Evolutionary conservation across 768 basidiomycete species (phyloP).

Genomic region (Lactifluus pinguis): DNA sequence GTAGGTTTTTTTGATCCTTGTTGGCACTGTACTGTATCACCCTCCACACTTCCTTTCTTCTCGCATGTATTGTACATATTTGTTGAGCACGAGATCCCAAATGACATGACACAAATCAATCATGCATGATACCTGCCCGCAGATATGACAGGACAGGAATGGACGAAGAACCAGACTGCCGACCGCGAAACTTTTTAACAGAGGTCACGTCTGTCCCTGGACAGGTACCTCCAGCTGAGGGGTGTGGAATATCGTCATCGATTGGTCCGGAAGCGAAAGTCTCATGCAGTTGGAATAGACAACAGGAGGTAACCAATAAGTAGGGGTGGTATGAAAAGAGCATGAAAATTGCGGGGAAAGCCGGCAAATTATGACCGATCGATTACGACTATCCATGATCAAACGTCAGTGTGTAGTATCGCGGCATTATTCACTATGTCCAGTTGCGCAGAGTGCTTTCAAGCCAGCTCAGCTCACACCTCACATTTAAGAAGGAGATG

Average conservation of each 20-base stretch:
- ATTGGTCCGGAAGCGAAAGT: not conserved
- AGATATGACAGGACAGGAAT: not conserved
- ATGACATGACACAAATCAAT: not conserved
- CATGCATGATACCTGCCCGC: not conserved
- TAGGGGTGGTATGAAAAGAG: not conserved
- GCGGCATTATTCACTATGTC: too few relatives aligned
- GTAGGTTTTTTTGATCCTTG: not conserved
- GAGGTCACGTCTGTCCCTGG: not conserved
- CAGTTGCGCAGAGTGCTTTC: too few relatives aligned
- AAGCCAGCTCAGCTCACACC: too few relatives aligned
- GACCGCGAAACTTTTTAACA: not conserved
- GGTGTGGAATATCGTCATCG: not conserved
- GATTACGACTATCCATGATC: too few relatives aligned
- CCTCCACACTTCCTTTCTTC: not conserved
- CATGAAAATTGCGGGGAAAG: too few relatives aligned
- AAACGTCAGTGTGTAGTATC: too few relatives aligned
- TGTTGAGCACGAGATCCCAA: not conserved
- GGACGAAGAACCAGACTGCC: not conserved
- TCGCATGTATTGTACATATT: not conserved
- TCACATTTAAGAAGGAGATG: too few relatives aligned
- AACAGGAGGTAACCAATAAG: not conserved
- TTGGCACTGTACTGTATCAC: not conserved
- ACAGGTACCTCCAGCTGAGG: not conserved
- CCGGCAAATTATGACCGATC: too few relatives aligned
- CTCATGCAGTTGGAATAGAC: not conserved